A percentile compares a stretch with the other conserved stretches of the same genome.
phyloP scores from a whole-genome alignment of 192 early-diverging fungal genomes.

The Chytriomyces sp. region DNA sequence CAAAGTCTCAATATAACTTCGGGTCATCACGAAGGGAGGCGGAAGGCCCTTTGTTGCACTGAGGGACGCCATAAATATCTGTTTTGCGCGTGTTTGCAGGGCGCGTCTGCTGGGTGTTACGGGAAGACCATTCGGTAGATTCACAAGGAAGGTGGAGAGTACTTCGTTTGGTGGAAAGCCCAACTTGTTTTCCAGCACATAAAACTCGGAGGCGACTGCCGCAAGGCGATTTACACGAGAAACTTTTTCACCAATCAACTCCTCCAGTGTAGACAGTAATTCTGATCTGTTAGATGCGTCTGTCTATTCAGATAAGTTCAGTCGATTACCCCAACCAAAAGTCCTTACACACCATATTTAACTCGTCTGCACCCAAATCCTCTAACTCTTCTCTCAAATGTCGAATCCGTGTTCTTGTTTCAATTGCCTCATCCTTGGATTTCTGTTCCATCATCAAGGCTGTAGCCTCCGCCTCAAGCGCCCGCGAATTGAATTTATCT shows the following conservation, averaged over 20 bases:
- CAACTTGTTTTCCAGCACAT: background rate
- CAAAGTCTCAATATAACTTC: background rate
- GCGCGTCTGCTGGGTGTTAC: background rate
- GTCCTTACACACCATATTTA: background rate
- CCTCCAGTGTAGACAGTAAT: slow-evolving; percentile 1
- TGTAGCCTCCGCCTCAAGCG: background rate
- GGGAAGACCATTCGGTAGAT: background rate
- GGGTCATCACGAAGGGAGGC: background rate
- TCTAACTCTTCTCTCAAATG: background rate
- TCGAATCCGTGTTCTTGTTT: background rate
- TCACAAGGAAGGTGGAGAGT: background rate
- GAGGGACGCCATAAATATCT: background rate
- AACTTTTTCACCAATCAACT: slow-evolving; percentile 13
- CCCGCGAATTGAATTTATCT: background rate
- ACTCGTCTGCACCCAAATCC: background rate
- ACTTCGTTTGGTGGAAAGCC: background rate
- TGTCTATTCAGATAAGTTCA: background rate
- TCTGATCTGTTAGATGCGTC: background rate
- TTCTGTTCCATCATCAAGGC: background rate
- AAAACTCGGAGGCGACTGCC: background rate
- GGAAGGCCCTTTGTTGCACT: background rate
- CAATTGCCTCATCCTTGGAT: background rate
- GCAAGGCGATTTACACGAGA: slow-evolving; percentile 1
- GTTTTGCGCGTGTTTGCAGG: background rate
- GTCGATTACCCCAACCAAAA: too few species aligned